Evolutionary conservation across 2,329 filamentous ascomycete species (phyloP).

Genomic region (Xylariaceae sp.): DNA sequence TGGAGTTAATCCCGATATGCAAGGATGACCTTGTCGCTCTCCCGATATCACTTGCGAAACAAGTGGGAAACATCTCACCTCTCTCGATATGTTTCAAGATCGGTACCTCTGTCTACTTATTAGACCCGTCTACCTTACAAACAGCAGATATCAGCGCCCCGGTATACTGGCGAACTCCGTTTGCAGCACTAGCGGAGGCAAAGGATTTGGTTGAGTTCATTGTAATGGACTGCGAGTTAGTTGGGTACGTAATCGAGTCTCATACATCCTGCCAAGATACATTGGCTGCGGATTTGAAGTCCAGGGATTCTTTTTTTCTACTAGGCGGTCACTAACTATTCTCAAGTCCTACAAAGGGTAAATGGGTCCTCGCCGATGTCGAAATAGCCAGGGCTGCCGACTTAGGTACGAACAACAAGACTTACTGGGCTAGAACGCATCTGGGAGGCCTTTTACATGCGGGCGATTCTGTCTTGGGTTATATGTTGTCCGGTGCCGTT

Average conservation of each 20-base stretch:
- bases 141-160: slow-evolving; percentile 76
- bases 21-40: slow-evolving; percentile 96
- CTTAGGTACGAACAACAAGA: slow-evolving; percentile 77
- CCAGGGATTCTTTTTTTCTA: neutral
- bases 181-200: slow-evolving; percentile 75
- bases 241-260: slow-evolving; percentile 35
- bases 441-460: slow-evolving; percentile 78
- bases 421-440: slow-evolving; percentile 87
- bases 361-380: slow-evolving; percentile 77
- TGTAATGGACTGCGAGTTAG: slow-evolving; percentile 85
- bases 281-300: neutral
- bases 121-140: slow-evolving; percentile 88
- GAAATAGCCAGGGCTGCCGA: slow-evolving; percentile 85
- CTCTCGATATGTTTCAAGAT: slow-evolving; percentile 81
- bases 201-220: slow-evolving; percentile 87
- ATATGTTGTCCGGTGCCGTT: slow-evolving; percentile 67
- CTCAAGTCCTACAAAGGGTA: slow-evolving; percentile 61
- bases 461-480: slow-evolving; percentile 93
- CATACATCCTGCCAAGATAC: neutral
- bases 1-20: slow-evolving; percentile 88
- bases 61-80: slow-evolving; percentile 81
- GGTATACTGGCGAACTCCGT: slow-evolving; percentile 88
- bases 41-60: slow-evolving; percentile 81
- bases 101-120: slow-evolving; percentile 80
- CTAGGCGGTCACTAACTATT: neutral